phyloP scores from a whole-genome alignment of 2,329 filamentous ascomycete genomes.

The Sporothrix protearum region DNA sequence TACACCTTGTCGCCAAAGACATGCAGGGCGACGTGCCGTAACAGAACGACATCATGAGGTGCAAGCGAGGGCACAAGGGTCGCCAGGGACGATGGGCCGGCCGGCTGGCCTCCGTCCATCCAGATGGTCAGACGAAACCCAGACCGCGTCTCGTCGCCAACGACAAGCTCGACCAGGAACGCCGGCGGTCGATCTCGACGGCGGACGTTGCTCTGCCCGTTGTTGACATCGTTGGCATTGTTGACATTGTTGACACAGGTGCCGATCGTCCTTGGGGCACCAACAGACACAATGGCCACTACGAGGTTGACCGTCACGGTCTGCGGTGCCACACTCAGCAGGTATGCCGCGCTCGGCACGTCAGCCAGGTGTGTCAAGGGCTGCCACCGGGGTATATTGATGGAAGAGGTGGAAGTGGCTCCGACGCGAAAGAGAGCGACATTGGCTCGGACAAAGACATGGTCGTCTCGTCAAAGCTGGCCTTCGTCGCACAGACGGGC shows the following conservation, averaged over 20 bases:
- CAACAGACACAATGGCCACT: conserved; percentile 72
- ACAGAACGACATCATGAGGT: conserved; percentile 70
- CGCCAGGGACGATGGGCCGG: conserved; percentile 33
- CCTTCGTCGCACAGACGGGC: neutral
- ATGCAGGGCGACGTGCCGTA: conserved; percentile 75
- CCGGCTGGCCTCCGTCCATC: conserved; percentile 45
- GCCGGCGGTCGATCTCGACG: conserved; percentile 37
- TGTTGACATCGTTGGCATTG: neutral
- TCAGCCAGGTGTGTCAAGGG: conserved; percentile 62
- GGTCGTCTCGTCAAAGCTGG: conserved; percentile 21
- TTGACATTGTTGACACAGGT: neutral
- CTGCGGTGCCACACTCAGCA: conserved; percentile 67
- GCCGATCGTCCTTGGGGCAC: conserved; percentile 41
- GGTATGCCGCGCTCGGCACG: conserved; percentile 63
- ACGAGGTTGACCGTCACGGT: conserved; percentile 80
- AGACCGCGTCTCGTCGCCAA: conserved; percentile 80
- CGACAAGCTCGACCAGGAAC: conserved; percentile 69
- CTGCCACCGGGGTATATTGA: conserved; percentile 33
- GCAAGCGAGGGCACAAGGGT: conserved; percentile 49
- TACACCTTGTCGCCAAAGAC: conserved; percentile 75
- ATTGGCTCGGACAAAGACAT: neutral
- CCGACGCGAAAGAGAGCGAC: neutral
- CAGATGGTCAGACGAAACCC: conserved; percentile 84
- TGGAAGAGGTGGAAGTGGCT: conserved; percentile 21
- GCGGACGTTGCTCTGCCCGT: neutral